Evolutionary conservation across 1,139 yeast species (phyloP), one percentile per base, ranked within the genome.

Genomic region (Taphrina confusa): DNA sequence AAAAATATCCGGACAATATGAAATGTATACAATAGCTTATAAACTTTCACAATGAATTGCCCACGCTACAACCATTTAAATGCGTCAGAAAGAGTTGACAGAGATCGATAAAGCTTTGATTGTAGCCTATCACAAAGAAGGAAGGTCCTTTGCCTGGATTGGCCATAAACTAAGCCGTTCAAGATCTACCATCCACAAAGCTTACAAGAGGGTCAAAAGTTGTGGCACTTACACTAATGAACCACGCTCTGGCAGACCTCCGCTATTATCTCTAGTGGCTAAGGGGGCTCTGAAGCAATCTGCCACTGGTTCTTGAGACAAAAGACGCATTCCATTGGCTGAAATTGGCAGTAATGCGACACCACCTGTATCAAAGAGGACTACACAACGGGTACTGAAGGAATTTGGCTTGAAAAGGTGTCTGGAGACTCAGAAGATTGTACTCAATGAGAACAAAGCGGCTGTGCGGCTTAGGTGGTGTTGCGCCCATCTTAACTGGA

Each of bases 271-370:
- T 20, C 39, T 20, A 34, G 14, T n/a, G 39, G 39, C 39, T 34
- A n/a, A n/a, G n/a, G n/a, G n/a, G n/a, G n/a, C n/a, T n/a, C n/a
- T n/a, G n/a, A n/a, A n/a, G n/a, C n/a, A n/a, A n/a, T n/a, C 37
- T 33, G 8, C 37, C 14, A 33, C 37, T 33, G 37, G 37, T 18
- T 33, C 37, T 8, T 18, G 14, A 33, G 37, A 33, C 16, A 33
- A 33, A 18, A 33, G 37, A 12, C 12, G 37, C 16, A 33, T 33
- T 33, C 14, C 37, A 33, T 33, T 33, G 37, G 37, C 37, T 33
- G 37, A 33, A 33, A 33, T 33, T 33, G 37, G 37, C 37, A 33
- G 37, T 33, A 33, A 33, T n/a, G n/a, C n/a, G n/a, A n/a, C n/a
- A n/a, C n/a, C n/a, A n/a, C n/a, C n/a, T n/a, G n/a, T n/a, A n/a